phyloP scores from a whole-genome alignment of 1,284 basidiomycete genomes.

The Irpex sp. region DNA sequence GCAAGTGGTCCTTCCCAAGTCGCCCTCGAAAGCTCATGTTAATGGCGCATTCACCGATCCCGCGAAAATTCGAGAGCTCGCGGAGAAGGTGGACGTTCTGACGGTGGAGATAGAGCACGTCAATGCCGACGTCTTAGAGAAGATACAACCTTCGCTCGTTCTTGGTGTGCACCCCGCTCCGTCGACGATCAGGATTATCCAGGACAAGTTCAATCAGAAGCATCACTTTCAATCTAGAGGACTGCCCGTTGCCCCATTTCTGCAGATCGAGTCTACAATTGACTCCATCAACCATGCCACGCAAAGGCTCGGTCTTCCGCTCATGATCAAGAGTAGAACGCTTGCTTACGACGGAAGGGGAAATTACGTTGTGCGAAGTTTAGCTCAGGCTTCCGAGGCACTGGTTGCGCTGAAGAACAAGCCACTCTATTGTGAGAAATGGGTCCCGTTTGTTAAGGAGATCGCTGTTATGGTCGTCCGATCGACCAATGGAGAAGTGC shows the following conservation, averaged over 20 bases:
- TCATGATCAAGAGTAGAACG: constrained; percentile 96
- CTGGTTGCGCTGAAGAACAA: constrained; percentile 64
- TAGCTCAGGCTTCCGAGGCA: constrained; percentile 57
- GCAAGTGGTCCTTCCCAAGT: constrained; percentile 69
- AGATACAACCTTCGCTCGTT: constrained; percentile 49
- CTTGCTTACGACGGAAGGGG: constrained; percentile 96
- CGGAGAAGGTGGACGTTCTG: constrained; percentile 80
- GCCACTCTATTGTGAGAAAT: constrained; percentile 90
- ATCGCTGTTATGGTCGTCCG: constrained; percentile 98
- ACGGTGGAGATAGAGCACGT: constrained; percentile 99
- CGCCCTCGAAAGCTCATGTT: constrained; percentile 59
- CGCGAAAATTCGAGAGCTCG: constrained; percentile 79
- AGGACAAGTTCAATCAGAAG: constrained; percentile 96
- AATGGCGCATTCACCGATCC: constrained; percentile 90
- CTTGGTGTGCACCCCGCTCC: constrained; percentile 85
- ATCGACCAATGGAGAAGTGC: constrained; percentile 69
- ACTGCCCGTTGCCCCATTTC: constrained; percentile 76
- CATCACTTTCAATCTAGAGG: constrained; percentile 59
- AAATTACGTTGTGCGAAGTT: constrained; percentile 76
- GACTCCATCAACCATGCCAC: constrained; percentile 58
- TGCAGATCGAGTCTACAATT: constrained; percentile 51
- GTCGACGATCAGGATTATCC: constrained; percentile 83
- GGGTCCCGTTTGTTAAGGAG: constrained; percentile 88
- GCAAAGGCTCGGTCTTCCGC: constrained; percentile 70
- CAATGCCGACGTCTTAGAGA: constrained; percentile 73